These are phyloP conservation scores for Simplicillium aogashimaense DNA, from an alignment of 2,329 filamentous ascomycete species.

Conservation along the genomic window DNA sequence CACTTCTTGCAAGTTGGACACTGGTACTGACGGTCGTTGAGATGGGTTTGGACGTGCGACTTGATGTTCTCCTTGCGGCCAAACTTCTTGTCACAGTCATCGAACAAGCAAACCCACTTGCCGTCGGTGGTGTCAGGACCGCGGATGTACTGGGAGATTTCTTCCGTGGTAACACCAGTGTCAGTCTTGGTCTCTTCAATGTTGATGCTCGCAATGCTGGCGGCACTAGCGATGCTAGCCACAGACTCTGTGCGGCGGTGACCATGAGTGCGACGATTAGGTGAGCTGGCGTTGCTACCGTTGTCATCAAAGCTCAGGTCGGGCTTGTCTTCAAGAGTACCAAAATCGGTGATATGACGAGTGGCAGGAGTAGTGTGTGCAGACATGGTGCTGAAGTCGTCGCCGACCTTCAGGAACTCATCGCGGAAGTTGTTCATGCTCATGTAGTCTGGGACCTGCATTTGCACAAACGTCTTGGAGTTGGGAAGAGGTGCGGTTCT, in stretches of 20 bases:
- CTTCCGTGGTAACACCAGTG: slow-evolving; percentile 79
- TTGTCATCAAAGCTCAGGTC: slow-evolving; percentile 23
- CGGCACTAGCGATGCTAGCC: slow-evolving; percentile 46
- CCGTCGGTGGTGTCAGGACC: slow-evolving; percentile 64
- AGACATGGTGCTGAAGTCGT: slow-evolving; percentile 30
- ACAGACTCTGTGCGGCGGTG: slow-evolving; percentile 51
- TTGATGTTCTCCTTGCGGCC: slow-evolving; percentile 99
- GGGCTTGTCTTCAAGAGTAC: slow-evolving; percentile 31
- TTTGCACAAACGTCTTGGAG: slow-evolving; percentile 31
- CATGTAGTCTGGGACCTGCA: slow-evolving; percentile 48
- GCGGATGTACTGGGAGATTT: slow-evolving; percentile 66
- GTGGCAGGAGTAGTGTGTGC: slow-evolving; percentile 44
- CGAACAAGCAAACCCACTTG: slow-evolving; percentile 69
- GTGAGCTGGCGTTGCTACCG: slow-evolving; percentile 8
- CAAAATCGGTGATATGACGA: slow-evolving; percentile 33
- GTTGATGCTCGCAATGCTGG: slow-evolving; percentile 52
- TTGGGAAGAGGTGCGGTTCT: slow-evolving; percentile 39
- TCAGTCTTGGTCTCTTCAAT: slow-evolving; percentile 58
- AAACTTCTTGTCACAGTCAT: slow-evolving; percentile 79
- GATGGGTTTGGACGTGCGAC: slow-evolving; percentile 94
- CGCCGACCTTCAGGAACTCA: slow-evolving; percentile 32
- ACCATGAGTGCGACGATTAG: slow-evolving; percentile 17
- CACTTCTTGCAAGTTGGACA: slow-evolving; percentile 91
- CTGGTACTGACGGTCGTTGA: slow-evolving; percentile 90
- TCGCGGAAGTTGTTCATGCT: slow-evolving; percentile 37